Base-by-base conservation (phyloP, 148 eudicot genomes). In the Linanthus parryae region DNA sequence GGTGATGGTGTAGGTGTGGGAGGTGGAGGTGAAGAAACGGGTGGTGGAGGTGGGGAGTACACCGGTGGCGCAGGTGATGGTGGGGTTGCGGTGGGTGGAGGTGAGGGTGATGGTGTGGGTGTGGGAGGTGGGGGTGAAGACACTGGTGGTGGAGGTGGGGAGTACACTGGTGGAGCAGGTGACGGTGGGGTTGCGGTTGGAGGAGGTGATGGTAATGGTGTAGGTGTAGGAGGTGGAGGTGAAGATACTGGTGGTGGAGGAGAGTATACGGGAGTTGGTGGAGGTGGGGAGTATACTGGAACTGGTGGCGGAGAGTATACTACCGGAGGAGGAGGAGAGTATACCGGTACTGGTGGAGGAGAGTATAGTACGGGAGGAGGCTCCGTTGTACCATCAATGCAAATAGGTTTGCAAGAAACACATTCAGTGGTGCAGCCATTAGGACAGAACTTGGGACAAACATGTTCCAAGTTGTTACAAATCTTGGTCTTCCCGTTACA, bases 61-160 rank as follows among this genome's bases (percentile, higher is more conserved):
- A 51, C 4, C 1, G 75, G 55, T 3, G 42, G 25, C 14, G 69
- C 8, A 0, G 75, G 62, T 1, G 59, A 21, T 1, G 62, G 40
- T 13, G 68, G 28, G 4, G 56, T 13, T 5, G 71, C 14, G 3
- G 61, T 12, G 0, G 62, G 38, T 3, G 59, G 28, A 4, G 63
- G 13, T 2, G 61, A 43, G 2, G 55, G 5, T 1, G 39, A 4
- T 6, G 57, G 4, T 14, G 67, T 9, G 10, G 73, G 34, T 2
- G 66, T 27, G 14, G 59, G 16, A 1, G 64, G 41, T 0, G 68
- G 54, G 12, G 65, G n/a, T n/a, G n/a, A n/a, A n/a, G n/a, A n/a
- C n/a, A n/a, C 4, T 14, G 70, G 31, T 4, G 68, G 31, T 4
- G 68, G 10, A 4, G 65, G 34, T 0, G 57, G 5, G 30, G 62